These are phyloP conservation scores for Kodamaea plutei DNA, from an alignment of 1,139 yeast genomes.

Conservation along the genomic window DNA sequence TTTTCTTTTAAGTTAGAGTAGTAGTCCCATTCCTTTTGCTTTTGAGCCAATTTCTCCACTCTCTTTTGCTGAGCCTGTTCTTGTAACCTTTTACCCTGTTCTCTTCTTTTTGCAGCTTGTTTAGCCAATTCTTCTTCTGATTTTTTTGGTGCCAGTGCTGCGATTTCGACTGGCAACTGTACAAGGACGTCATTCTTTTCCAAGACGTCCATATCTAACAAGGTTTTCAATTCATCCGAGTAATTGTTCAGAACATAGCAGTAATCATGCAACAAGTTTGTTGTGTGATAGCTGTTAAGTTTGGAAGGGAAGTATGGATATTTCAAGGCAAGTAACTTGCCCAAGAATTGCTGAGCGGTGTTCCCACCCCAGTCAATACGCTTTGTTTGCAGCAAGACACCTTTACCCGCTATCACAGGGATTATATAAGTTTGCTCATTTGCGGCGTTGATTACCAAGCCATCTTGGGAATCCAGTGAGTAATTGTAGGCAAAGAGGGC, in stretches of 20 bases:
- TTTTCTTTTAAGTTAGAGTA: conserved; percentile 56
- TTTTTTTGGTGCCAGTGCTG: conserved; percentile 52
- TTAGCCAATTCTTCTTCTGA: conserved; percentile 76
- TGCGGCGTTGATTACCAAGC: conserved; percentile 78
- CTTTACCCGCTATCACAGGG: conserved; percentile 70
- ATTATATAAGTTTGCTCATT: conserved; percentile 79
- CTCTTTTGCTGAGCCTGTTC: conserved; percentile 89
- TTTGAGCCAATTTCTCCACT: conserved; percentile 71
- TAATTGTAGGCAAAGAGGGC: conserved; percentile 69
- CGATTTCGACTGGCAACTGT: conserved; percentile 71
- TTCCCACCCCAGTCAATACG: conserved; percentile 93
- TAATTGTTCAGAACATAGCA: conserved; percentile 77
- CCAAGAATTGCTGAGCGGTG: conserved; percentile 62
- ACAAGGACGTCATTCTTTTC: conserved; percentile 67
- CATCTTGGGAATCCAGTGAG: conserved; percentile 42
- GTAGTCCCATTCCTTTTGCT: conserved; percentile 76
- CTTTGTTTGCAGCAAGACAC: conserved; percentile 64
- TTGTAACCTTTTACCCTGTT: conserved; percentile 84
- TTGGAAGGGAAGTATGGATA: conserved; percentile 90
- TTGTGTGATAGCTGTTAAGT: conserved; percentile 59
- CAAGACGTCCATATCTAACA: conserved; percentile 59
- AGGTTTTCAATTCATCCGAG: conserved; percentile 53
- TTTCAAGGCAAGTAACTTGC: conserved; percentile 64
- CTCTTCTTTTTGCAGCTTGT: conserved; percentile 77
- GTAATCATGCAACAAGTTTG: conserved; percentile 65